Percentiles rank a stretch among this genome's conserved stretches.
These are phyloP conservation scores for Aspergillus terreus DNA, from an alignment of 2,329 filamentous ascomycete genomes.

Conservation along the genomic window DNA sequence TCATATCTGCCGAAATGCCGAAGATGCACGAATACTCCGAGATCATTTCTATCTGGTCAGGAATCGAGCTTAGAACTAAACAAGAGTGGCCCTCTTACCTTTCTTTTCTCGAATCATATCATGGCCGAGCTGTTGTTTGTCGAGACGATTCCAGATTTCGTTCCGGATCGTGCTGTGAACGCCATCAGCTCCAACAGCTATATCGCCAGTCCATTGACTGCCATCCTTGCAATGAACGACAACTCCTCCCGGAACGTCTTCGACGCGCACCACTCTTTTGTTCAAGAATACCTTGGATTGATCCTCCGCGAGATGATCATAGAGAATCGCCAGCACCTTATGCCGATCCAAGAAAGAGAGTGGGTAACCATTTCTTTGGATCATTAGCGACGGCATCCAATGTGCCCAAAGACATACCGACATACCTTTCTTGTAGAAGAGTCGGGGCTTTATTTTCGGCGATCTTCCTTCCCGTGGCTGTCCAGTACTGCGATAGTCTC, in stretches of 20 bases:
- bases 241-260: background rate
- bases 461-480: background rate
- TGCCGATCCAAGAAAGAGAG: background rate
- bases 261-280: background rate
- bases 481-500: background rate
- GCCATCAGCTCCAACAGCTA: slow-evolving; percentile 45
- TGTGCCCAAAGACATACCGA: background rate
- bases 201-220: slow-evolving; percentile 27
- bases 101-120: background rate
- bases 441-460: background rate
- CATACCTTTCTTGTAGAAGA: background rate
- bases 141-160: slow-evolving; percentile 25
- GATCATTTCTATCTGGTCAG: slow-evolving; percentile 1
- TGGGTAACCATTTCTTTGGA: background rate
- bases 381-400: background rate
- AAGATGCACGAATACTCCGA: slow-evolving; percentile 26
- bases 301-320: background rate
- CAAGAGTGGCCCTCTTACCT: background rate
- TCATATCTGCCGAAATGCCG: slow-evolving; percentile 19
- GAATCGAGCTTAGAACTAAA: background rate
- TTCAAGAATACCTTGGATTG: background rate
- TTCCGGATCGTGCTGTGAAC: slow-evolving; percentile 36
- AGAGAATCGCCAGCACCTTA: background rate
- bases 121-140: background rate
- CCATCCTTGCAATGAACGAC: slow-evolving; percentile 32